Percentiles rank a stretch among this genome's conserved stretches.
phyloP scores from a whole-genome alignment of 495 filamentous ascomycete genomes.

The Podospora fimiseda region DNA sequence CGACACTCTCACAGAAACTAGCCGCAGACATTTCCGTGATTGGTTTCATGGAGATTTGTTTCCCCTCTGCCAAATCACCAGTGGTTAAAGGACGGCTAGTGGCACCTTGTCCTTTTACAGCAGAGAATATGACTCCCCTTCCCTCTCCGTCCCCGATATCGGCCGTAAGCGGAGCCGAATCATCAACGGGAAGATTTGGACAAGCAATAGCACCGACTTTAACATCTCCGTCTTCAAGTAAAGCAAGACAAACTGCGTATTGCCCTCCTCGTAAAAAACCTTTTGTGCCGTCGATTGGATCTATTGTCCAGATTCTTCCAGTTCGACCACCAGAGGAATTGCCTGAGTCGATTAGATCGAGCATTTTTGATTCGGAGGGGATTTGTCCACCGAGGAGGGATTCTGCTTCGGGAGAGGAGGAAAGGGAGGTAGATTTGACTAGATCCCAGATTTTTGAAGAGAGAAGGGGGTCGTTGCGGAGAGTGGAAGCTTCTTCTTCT shows the following conservation, averaged over 20 bases:
- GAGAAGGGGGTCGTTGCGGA: conserved; percentile 61
- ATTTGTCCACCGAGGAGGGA: conserved; percentile 64
- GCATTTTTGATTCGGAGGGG: conserved; percentile 64
- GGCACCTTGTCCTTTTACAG: conserved; percentile 69
- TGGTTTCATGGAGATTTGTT: conserved; percentile 69
- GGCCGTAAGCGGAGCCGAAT: conserved; percentile 58
- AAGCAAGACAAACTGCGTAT: conserved; percentile 88
- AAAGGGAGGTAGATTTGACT: conserved; percentile 64
- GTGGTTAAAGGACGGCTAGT: conserved; percentile 62
- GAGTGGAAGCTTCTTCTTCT: conserved; percentile 80
- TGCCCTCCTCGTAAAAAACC: conserved; percentile 96
- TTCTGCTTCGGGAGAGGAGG: conserved; percentile 57
- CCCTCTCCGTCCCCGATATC: conserved; percentile 60
- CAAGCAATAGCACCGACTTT: conserved; percentile 91
- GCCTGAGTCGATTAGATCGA: conserved; percentile 78
- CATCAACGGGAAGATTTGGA: conserved; percentile 86
- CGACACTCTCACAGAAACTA: conserved; percentile 92
- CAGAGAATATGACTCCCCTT: conserved; percentile 79
- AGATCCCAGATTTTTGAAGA: conserved; percentile 74
- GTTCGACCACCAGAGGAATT: conserved; percentile 69
- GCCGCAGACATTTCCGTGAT: conserved; percentile 69
- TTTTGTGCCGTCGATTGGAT: conserved; percentile 96
- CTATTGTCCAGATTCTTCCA: conserved; percentile 91
- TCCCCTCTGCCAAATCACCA: conserved; percentile 51
- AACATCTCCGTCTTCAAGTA: conserved; percentile 91